A percentile compares a stretch with the other conserved stretches of the same genome.
Evolutionary conservation across 2,329 filamentous ascomycete genomes (phyloP).

Genomic region (Microsporum ferrugineum): DNA sequence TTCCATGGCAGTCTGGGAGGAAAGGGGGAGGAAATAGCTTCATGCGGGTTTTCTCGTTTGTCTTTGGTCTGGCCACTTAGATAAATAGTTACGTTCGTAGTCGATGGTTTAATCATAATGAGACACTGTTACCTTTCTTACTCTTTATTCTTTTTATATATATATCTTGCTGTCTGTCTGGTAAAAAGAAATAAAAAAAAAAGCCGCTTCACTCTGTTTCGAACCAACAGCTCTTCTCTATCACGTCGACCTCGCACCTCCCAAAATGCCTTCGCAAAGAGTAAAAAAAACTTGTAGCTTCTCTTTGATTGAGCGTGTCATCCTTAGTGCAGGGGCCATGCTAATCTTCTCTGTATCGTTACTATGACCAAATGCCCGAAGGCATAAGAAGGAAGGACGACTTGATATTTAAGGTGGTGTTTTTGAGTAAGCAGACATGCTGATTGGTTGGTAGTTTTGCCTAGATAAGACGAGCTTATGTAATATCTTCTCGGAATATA

Average conservation of each 20-base stretch:
- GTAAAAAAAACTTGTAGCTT: constrained; percentile 57
- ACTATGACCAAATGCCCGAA: constrained; percentile 52
- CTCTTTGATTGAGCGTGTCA: constrained; percentile 82
- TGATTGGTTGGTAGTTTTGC: background rate
- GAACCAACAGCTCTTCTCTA: background rate
- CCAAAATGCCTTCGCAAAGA: constrained; percentile 7
- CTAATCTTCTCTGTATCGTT: constrained; percentile 69
- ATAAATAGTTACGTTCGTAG: constrained; percentile 1
- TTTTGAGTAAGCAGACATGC: background rate
- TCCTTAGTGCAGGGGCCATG: constrained; percentile 84
- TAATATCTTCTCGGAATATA: background rate
- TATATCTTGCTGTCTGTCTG: background rate
- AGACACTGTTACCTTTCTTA: background rate
- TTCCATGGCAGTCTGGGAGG: background rate
- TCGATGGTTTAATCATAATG: background rate
- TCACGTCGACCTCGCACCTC: background rate
- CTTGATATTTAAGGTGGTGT: background rate
- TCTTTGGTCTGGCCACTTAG: constrained; percentile 2
- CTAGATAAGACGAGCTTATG: background rate
- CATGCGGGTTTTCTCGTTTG: background rate
- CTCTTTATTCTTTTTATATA: background rate
- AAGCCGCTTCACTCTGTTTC: background rate
- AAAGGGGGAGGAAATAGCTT: background rate
- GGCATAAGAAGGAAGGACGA: constrained; percentile 18
- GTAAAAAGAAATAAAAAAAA: background rate